Conservation (phyloP, 2,329 filamentous ascomycete genomes). For the Fusarium cicatricum region DNA sequence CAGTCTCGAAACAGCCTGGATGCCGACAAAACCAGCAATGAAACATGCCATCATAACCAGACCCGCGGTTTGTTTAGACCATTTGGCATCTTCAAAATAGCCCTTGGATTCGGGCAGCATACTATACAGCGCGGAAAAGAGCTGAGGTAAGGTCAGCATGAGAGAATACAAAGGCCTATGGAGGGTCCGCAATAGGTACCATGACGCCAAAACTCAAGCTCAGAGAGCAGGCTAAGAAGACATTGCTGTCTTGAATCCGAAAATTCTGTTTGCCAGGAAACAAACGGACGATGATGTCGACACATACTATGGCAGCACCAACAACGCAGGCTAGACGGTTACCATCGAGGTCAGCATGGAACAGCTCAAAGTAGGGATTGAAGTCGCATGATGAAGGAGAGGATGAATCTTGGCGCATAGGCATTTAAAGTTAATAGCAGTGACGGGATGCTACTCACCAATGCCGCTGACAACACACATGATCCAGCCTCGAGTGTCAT, state of each 20-base stretch:
- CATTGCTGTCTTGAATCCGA: conserved; percentile 86
- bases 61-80: conserved; percentile 71
- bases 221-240: conserved; percentile 85
- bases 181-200: conserved; percentile 61
- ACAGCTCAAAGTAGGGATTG: not conserved
- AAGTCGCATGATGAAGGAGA: not conserved
- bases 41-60: conserved; percentile 76
- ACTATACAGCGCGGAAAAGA: conserved; percentile 90
- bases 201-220: conserved; percentile 97
- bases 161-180: not conserved
- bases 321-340: conserved; percentile 64
- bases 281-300: conserved; percentile 78
- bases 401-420: not conserved
- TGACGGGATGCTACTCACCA: conserved; percentile 54
- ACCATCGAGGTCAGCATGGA: conserved; percentile 10
- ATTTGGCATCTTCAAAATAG: conserved; percentile 76
- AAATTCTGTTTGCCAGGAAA: conserved; percentile 81
- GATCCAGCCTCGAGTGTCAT: conserved; percentile 93
- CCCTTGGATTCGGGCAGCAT: conserved; percentile 89
- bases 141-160: conserved; percentile 57
- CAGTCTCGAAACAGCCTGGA: conserved; percentile 75
- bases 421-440: not conserved
- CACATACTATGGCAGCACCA: conserved; percentile 85
- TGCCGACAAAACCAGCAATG: conserved; percentile 75
- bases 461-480: conserved; percentile 85